These are phyloP conservation scores for Lasiosphaeris hirsuta DNA, from an alignment of 495 filamentous ascomycete genomes.

Conservation along the genomic window DNA sequence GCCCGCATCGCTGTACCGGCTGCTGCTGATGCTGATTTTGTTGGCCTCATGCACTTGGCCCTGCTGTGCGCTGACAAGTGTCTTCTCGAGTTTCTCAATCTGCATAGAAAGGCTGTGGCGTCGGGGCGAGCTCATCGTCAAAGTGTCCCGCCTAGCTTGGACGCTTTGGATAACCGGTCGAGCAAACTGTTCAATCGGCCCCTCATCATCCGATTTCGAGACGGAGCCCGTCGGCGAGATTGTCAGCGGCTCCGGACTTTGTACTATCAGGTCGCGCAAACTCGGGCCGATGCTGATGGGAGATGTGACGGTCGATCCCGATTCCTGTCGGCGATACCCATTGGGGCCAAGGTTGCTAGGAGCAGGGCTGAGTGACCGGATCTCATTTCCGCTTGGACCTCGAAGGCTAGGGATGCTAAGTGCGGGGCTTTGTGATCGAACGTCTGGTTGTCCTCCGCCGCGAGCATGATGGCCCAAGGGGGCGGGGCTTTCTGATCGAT, in stretches of 20 bases:
- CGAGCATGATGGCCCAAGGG: neutral
- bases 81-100: slow-evolving; percentile 42
- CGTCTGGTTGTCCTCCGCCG: neutral
- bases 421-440: slow-evolving; percentile 2
- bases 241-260: slow-evolving; percentile 3
- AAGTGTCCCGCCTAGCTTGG: slow-evolving; percentile 41
- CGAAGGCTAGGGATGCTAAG: neutral
- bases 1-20: slow-evolving; percentile 24
- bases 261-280: neutral
- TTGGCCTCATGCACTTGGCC: neutral
- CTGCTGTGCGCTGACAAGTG: slow-evolving; percentile 23
- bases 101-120: slow-evolving; percentile 43
- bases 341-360: slow-evolving; percentile 5
- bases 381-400: neutral
- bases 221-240: neutral
- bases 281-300: neutral
- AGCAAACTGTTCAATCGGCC: slow-evolving; percentile 22
- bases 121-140: slow-evolving; percentile 29
- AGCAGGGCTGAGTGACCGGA: slow-evolving; percentile 6
- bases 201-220: slow-evolving; percentile 18
- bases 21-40: slow-evolving; percentile 23
- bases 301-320: slow-evolving; percentile 2
- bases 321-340: slow-evolving; percentile 5
- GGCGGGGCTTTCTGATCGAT: slow-evolving; percentile 2
- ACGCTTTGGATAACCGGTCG: slow-evolving; percentile 41